phyloP scores from a whole-genome alignment of 306 rosid genomes.

The Sesbania bispinosa region DNA sequence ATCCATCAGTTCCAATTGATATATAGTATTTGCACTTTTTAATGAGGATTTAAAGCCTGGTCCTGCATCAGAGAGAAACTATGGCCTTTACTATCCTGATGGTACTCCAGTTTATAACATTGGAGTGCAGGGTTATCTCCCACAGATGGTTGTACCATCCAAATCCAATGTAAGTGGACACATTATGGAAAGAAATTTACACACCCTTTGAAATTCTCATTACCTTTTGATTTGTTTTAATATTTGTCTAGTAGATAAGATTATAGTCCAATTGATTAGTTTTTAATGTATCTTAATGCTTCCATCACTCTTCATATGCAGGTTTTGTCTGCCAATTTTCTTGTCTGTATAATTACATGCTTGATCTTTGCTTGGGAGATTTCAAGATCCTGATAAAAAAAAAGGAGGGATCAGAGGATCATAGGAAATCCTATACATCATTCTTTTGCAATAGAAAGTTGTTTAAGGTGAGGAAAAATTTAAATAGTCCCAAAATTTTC shows the following conservation, averaged over 20 bases:
- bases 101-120: conserved; percentile 70
- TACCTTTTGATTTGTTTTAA: background rate
- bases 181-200: background rate
- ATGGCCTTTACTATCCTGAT: conserved; percentile 82
- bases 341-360: conserved; percentile 28
- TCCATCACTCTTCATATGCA: conserved; percentile 31
- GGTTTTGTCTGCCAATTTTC: conserved; percentile 41
- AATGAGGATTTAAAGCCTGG: conserved; percentile 82
- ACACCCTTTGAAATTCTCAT: background rate
- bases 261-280: too few relatives aligned
- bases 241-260: background rate
- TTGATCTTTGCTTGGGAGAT: conserved; percentile 30
- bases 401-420: conserved; percentile 4
- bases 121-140: conserved; percentile 61
- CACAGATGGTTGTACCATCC: conserved; percentile 42
- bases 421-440: conserved; percentile 11
- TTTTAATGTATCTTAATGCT: background rate
- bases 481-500: background rate
- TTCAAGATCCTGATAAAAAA: conserved; percentile 20
- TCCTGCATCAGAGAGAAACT: conserved; percentile 78
- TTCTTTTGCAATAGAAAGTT: conserved; percentile 9
- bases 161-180: conserved; percentile 39
- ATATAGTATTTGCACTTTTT: conserved; percentile 78
- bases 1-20: conserved; percentile 72
- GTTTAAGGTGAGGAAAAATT: conserved; percentile 31